Evolutionary conservation across 2,329 filamentous ascomycete genomes (phyloP).

Genomic region (Stylonectria norvegica): DNA sequence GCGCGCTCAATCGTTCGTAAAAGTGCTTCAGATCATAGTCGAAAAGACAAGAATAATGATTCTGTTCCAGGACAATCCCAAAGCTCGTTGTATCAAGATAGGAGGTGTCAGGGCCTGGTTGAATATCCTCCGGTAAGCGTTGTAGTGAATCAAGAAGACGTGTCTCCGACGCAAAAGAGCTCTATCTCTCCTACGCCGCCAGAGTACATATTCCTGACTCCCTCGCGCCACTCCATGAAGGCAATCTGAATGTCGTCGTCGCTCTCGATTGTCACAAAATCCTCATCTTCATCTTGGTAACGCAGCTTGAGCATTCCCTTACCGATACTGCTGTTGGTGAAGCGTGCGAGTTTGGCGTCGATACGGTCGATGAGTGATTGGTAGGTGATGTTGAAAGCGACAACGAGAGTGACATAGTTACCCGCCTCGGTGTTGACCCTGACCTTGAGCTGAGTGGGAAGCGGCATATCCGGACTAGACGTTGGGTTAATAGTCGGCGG

Average conservation of each 20-base stretch:
- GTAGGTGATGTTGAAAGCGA: constrained; percentile 91
- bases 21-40: constrained; percentile 24
- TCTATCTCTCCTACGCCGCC: constrained; percentile 86
- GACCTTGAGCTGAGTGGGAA: constrained; percentile 81
- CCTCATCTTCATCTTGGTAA: constrained; percentile 88
- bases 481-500: constrained; percentile 26
- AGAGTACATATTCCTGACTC: constrained; percentile 50
- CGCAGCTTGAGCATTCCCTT: constrained; percentile 80
- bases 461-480: constrained; percentile 48
- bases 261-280: constrained; percentile 88
- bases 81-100: no score
- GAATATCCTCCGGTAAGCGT: background rate
- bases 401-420: constrained; percentile 92
- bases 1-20: constrained; percentile 24
- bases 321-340: constrained; percentile 79
- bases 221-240: constrained; percentile 90
- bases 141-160: constrained; percentile 15
- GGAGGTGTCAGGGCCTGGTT: no score
- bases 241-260: constrained; percentile 97
- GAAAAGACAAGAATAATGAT: constrained; percentile 29
- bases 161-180: constrained; percentile 68
- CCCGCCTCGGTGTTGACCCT: constrained; percentile 85
- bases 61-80: constrained; percentile 26
- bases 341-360: constrained; percentile 87
- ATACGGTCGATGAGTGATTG: constrained; percentile 92